Conservation (phyloP, 257 asterid species). For the Jasminum sambac region DNA sequence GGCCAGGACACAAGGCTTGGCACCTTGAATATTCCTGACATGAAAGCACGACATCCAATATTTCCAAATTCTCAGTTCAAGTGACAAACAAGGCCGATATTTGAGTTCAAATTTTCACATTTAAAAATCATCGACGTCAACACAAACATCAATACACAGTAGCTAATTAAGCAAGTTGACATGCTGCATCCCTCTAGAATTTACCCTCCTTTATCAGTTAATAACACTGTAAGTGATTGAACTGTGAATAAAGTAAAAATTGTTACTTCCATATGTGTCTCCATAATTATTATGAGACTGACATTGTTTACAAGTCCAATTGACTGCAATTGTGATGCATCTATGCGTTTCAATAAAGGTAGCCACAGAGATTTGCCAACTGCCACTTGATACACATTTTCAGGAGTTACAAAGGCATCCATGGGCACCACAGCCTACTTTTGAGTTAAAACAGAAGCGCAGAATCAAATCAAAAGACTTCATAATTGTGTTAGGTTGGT, state of each 20-base stretch:
- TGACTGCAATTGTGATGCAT: neutral
- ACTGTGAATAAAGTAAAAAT: neutral
- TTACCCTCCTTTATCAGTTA: neutral
- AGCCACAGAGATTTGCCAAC: neutral
- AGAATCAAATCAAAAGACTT: neutral
- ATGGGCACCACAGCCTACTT: neutral
- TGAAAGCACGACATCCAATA: neutral
- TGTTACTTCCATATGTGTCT: neutral
- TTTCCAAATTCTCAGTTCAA: neutral
- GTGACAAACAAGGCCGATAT: neutral
- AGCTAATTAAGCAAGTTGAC: neutral
- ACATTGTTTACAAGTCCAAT: neutral
- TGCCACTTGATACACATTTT: neutral
- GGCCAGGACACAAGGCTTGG: slow-evolving; percentile 1
- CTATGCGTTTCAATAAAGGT: neutral
- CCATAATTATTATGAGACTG: neutral
- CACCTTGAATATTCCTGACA: neutral
- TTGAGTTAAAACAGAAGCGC: neutral
- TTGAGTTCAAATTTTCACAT: neutral
- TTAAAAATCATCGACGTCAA: neutral
- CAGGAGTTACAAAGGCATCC: neutral
- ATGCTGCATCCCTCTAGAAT: neutral
- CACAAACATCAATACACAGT: neutral
- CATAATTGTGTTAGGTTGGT: neutral
- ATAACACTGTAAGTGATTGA: neutral